Base-by-base conservation (phyloP, 768 basidiomycete species). In the Kwoniella newhampshirensis region DNA sequence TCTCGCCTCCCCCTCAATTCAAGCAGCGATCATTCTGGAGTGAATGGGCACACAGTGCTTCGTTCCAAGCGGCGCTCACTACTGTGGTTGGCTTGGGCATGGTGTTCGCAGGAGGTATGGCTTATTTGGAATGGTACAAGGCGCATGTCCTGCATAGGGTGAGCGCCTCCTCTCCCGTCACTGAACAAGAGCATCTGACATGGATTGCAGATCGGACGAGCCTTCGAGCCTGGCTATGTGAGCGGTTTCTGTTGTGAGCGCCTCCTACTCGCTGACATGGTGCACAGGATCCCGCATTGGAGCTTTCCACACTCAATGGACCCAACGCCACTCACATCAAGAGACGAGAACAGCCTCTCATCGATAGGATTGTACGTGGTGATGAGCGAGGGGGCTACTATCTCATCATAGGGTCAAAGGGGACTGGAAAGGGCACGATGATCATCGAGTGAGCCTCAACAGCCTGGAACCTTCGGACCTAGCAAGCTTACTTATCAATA, bases 401-500 rank as follows among this genome's bases (percentile, higher is more conserved):
- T 74, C 79, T 91, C 62, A 75, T 91, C 27, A 79, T 91, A 43
- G 89, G 87, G 1, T 82, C 87, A 7, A 91, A 91, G 84, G 87
- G 89, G n/a, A 83, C 85, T 17, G 87, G 87, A 4, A 89, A 91
- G 78, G 85, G 86, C 12, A 87, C 87, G 0, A 86, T 88, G 87
- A 83, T 91, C 54, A 80, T 91, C 51, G 86, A 91, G 70, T 72
- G 37, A 62, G 68, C 43, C 26, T 23, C 12, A 6, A 25, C 17
- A 12, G 18, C 8, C 23, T 28, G 20, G 39, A n/a, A 35, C 30
- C 4, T 43, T 9, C 13, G 4, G 17, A 21, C 13, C 15, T 28
- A n/a, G n/a, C n/a, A n/a, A 20, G 45, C 51, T 56, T 17, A 60
- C 44, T 1, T 5, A 9, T 21, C n/a, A 9, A n/a, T 51, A 68